Base-by-base conservation (phyloP, 2,329 filamentous ascomycete genomes). In the Aspergillus ochraceoroseus region DNA sequence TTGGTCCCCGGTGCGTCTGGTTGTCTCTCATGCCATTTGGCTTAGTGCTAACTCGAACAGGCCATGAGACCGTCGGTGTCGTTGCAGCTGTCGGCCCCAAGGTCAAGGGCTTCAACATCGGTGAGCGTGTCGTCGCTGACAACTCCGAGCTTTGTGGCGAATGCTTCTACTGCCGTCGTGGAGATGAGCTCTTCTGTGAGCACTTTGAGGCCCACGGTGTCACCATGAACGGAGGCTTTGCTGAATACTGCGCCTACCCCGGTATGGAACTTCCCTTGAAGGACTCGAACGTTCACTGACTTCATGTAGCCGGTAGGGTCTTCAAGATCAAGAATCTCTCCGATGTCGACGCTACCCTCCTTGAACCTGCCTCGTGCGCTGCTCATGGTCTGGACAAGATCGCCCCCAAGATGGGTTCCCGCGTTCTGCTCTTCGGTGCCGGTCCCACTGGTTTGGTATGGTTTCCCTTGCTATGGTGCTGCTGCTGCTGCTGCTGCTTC, bases 121-220 rank as follows among this genome's bases (percentile, higher is more conserved):
- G 80, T 39, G 78, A 83, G 54, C 75, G 79, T 32, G 80, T 85
- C 22, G 77, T 76, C 42, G 78, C 65, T 6, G 66, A 68, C 49
- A 68, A 68, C 57, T 71, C 67, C 3, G 67, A 85, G 60, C 74
- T 84, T 29, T 86, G 82, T 63, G 77, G 76, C 33, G 75, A 81
- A 62, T 86, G 82, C 67, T 84, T 83, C 71, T 84, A 85, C 69
- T 86, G 82, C 68, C 76, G 78, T 49, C 76, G 80, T 41, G 80
- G 82, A 37, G 74, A 85, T 58, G 71, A 77, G 19, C 66, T 85
- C 32, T 75, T 85, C 41, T 87, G 82, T 61, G 80, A 84, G 63
- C 73, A 82, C 58, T 81, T 83, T 62, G 74, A 79, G 51, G 79
- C 78, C 13, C 80, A 83, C 51, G 80, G 59, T 47, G 64, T 64